These are phyloP conservation scores for Aspergillus niger DNA, from an alignment of 2,329 filamentous ascomycete species.

Conservation along the genomic window DNA sequence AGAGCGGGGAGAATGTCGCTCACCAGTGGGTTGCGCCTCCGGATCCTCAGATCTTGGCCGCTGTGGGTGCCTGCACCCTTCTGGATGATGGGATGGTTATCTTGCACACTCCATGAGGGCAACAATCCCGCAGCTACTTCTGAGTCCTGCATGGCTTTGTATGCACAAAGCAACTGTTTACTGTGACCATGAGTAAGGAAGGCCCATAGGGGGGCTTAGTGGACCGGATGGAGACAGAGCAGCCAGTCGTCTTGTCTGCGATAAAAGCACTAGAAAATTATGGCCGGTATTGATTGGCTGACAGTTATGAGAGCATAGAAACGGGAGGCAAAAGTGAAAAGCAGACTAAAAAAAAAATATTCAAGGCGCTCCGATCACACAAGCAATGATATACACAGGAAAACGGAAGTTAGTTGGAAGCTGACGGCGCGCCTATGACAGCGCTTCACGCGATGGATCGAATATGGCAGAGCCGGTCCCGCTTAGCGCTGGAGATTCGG, in stretches of 20 bases:
- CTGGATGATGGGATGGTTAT: conserved; percentile 5
- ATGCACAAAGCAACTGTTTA: conserved; percentile 1
- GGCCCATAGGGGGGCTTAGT: conserved; percentile 13
- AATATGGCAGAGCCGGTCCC: conserved; percentile 3
- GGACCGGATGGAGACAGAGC: conserved; percentile 1
- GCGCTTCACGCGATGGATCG: conserved; percentile 9
- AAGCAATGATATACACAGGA: conserved; percentile 1
- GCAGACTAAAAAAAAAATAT: background rate
- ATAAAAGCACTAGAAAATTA: background rate
- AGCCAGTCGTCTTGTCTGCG: background rate
- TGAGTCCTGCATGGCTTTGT: conserved; percentile 23
- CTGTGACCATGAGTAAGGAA: conserved; percentile 12
- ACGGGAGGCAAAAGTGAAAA: background rate
- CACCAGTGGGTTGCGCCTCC: conserved; percentile 27
- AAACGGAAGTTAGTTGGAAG: background rate
- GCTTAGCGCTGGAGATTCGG: conserved; percentile 8
- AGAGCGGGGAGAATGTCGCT: conserved; percentile 11
- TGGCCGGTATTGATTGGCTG: background rate
- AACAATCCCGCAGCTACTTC: conserved; percentile 5
- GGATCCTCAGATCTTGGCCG: conserved; percentile 11
- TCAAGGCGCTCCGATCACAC: background rate
- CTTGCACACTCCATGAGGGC: conserved; percentile 13
- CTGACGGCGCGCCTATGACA: background rate
- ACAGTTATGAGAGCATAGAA: background rate
- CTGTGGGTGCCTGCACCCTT: conserved; percentile 11